Percentiles rank a stretch among this genome's conserved stretches.
These are phyloP conservation scores for Backusella parvicylindrica DNA, from an alignment of 192 early-diverging fungal species.

Conservation along the genomic window DNA sequence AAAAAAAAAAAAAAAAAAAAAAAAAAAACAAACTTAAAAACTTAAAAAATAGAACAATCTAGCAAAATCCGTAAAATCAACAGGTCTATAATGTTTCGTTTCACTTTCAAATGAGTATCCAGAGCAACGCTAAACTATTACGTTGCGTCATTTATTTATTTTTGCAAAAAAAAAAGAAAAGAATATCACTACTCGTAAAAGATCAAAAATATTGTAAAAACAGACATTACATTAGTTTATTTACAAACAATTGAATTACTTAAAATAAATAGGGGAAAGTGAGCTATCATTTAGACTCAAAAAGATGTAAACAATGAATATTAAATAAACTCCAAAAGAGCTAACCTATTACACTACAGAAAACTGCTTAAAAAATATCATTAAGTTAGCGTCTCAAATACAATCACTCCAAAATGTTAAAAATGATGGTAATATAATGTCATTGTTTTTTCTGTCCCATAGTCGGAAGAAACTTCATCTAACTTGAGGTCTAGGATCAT, in stretches of 20 bases:
- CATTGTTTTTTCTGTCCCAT: neutral
- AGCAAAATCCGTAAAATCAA: neutral
- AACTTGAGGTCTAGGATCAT: neutral
- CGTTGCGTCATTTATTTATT: too few relatives aligned
- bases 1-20: too few relatives aligned
- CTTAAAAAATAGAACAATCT: neutral
- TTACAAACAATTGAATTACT: neutral
- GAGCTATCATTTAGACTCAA: neutral
- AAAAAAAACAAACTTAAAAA: neutral
- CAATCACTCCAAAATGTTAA: neutral
- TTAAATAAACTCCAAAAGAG: neutral
- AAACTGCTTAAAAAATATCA: neutral
- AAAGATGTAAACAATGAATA: neutral
- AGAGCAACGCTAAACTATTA: too few relatives aligned
- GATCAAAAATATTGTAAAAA: neutral
- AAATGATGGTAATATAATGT: neutral
- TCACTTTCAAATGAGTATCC: neutral
- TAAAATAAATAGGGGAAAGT: neutral
- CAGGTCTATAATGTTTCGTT: neutral
- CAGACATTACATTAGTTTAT: neutral
- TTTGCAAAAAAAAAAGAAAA: neutral
- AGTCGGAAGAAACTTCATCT: neutral
- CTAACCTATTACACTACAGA: neutral
- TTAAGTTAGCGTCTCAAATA: neutral
- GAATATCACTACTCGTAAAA: too few relatives aligned